Evolutionary conservation across 306 rosid genomes (phyloP), one percentile per base, ranked within the genome.

Genomic region (Cicer cuneatum): DNA sequence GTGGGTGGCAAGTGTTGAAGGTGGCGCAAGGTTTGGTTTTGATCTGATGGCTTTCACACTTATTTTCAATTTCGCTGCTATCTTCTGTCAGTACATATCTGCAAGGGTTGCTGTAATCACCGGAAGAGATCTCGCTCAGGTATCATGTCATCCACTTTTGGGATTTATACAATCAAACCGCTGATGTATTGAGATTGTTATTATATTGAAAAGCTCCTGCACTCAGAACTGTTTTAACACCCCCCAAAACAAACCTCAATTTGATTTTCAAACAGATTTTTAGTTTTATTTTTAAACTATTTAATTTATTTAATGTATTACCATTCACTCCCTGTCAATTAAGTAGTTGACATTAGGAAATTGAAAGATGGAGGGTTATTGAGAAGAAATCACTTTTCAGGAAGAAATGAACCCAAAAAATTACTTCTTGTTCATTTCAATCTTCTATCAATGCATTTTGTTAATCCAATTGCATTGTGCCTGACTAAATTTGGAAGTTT

Each of bases 41-140:
- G 97, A 93, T 80, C 83, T 90, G 75, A 79, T 80, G 73, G 87
- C 78, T 4, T 69, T 91, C 66, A 83, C 84, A 83, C 88, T 93
- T 58, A 71, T 88, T 73, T 91, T 89, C 85, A 93, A 91, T 79
- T 83, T 91, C 66, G 96, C 92, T 65, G 98, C 98, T 69, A 86
- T 91, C 73, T 85, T 91, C 57, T 93, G 98, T 75, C 97, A 91
- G 78, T 93, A 87, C 79, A 68, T 89, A 74, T 89, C 98, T n/a
- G 97, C 94, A 75, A 90, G 88, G 68, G 87, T 93, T 79, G 97
- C 88, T 59, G 86, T 88, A 52, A 82, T 86, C 73, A 91, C 96
- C 4, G 96, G 90, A 78, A 90, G 71, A 81, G 96, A 86, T 87
- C 98, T 93, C 79, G 97, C 96, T 39, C 85, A 90, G 98, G 98